These are phyloP conservation scores for Lodderomyces oxycetoniae DNA, from an alignment of 1,139 yeast species.

Conservation along the genomic window DNA sequence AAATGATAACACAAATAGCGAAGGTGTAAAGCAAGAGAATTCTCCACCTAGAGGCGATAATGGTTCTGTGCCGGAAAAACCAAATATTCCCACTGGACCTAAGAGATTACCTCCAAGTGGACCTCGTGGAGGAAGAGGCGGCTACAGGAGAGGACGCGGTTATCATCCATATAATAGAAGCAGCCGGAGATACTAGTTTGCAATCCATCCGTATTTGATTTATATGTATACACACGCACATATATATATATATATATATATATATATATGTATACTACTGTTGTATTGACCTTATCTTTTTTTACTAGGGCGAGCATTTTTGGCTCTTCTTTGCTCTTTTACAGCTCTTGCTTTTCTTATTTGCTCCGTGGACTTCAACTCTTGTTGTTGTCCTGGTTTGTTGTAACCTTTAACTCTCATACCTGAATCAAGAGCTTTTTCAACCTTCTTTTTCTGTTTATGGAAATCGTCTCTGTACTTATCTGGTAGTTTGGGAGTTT, in stretches of 20 bases:
- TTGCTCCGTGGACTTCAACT: conserved; percentile 64
- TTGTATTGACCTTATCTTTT: conserved; percentile 23
- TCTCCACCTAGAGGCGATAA: conserved; percentile 1
- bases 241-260: too few species aligned
- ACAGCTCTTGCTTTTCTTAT: conserved; percentile 72
- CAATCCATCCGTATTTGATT: too few species aligned
- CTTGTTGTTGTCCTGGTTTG: conserved; percentile 49
- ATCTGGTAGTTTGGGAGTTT: conserved; percentile 88
- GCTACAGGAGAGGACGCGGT: conserved; percentile 21
- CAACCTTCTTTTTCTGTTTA: conserved; percentile 77
- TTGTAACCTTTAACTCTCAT: conserved; percentile 66
- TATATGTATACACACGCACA: too few species aligned
- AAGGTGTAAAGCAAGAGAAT: neutral
- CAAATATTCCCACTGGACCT: conserved; percentile 41
- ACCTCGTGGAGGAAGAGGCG: conserved; percentile 24
- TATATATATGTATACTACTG: too few species aligned
- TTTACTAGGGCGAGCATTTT: conserved; percentile 75
- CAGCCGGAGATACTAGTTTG: conserved; percentile 14
- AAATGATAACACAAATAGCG: conserved; percentile 3
- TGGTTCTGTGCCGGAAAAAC: conserved; percentile 14
- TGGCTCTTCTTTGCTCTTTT: conserved; percentile 70
- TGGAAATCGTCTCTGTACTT: conserved; percentile 83
- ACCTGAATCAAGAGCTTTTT: conserved; percentile 76
- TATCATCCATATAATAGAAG: conserved; percentile 27
- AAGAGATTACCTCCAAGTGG: conserved; percentile 40